Evolutionary conservation across 1,139 yeast species (phyloP), one percentile per base, ranked within the genome.

Genomic region (Kurtzmaniella quercitrusa): DNA sequence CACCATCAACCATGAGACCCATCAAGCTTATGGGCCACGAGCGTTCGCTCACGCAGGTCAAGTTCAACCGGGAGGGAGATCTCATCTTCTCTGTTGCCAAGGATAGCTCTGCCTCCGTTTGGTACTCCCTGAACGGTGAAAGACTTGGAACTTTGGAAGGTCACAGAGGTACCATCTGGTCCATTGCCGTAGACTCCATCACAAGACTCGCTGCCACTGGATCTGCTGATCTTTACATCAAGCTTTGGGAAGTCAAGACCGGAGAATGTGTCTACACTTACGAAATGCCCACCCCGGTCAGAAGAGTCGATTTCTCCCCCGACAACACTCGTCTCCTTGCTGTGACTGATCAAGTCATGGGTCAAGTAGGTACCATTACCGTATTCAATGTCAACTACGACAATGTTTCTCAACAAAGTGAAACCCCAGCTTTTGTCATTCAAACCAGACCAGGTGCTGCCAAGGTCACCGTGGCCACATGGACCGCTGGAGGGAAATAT

Each of bases 101-200:
- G 67, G 98, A 91, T 77, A 79, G 79, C 57, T 63, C 73, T 41
- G 94, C 93, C n/a, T 83, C 90, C 45, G 85, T 91, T 50, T 94
- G 98, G 98, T 93, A 79, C 66, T 81, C 97, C 23, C 85, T 87
- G 52, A 93, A 91, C 63, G 99, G 99, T 56, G 98, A 94, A 70
- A 82, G 98, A 67, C 70, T 94, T 49, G 99, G 98, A 43, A 93
- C 99, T 47, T 80, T 89, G 54, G 82, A 79, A 49, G 78, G 78
- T 40, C 98, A 93, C 65, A 77, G 77, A 51, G 98, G 98, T 82
- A 88, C 97, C 49, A 85, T 93, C 59, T 90, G 95, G 95, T 84
- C 96, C 36, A 85, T 93, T 51, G 98, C 93, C 61, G 85, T 90
- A 44, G 95, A 88, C 63, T 72, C 77, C 40, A 74, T 75, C 59